Evolutionary conservation across 495 filamentous ascomycete genomes (phyloP).

Genomic region (Xylaria cubensis): DNA sequence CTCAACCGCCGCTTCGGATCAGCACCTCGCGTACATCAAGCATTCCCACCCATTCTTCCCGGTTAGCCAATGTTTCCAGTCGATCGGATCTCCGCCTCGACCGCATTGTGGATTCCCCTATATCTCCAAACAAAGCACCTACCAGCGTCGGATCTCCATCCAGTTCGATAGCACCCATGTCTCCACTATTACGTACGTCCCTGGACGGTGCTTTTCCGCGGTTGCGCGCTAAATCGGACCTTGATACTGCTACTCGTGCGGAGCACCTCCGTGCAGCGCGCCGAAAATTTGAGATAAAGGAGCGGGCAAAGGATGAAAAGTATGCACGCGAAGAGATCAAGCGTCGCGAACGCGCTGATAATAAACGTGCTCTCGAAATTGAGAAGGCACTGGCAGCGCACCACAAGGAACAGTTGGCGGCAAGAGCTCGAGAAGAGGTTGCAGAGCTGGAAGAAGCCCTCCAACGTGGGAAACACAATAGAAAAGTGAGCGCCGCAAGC

Average conservation of each 20-base stretch:
- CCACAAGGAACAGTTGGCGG: slow-evolving; percentile 37
- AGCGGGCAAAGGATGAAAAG: slow-evolving; percentile 62
- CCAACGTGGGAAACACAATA: slow-evolving; percentile 37
- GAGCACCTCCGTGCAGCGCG: slow-evolving; percentile 59
- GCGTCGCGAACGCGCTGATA: slow-evolving; percentile 55
- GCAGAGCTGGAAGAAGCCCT: slow-evolving; percentile 40
- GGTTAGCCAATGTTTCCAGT: slow-evolving; percentile 49
- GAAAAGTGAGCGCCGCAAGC: slow-evolving; percentile 44
- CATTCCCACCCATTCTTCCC: slow-evolving; percentile 42
- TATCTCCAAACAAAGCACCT: slow-evolving; percentile 36
- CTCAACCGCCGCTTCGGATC: slow-evolving; percentile 50
- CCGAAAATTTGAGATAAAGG: slow-evolving; percentile 60
- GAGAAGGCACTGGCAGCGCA: slow-evolving; percentile 44
- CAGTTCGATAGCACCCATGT: slow-evolving; percentile 46
- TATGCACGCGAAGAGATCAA: slow-evolving; percentile 61
- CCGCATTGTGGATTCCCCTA: slow-evolving; percentile 38
- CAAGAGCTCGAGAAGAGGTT: slow-evolving; percentile 35
- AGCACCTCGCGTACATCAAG: slow-evolving; percentile 47
- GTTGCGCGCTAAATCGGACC: slow-evolving; percentile 58
- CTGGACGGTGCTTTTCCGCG: slow-evolving; percentile 59
- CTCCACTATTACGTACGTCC: slow-evolving; percentile 58
- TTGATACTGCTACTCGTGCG: slow-evolving; percentile 52
- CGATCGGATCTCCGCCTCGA: slow-evolving; percentile 50
- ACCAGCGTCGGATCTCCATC: slow-evolving; percentile 34
- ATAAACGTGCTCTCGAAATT: slow-evolving; percentile 51